phyloP scores from a whole-genome alignment of 805 yeast genomes.

The Peterozyma toletana region DNA sequence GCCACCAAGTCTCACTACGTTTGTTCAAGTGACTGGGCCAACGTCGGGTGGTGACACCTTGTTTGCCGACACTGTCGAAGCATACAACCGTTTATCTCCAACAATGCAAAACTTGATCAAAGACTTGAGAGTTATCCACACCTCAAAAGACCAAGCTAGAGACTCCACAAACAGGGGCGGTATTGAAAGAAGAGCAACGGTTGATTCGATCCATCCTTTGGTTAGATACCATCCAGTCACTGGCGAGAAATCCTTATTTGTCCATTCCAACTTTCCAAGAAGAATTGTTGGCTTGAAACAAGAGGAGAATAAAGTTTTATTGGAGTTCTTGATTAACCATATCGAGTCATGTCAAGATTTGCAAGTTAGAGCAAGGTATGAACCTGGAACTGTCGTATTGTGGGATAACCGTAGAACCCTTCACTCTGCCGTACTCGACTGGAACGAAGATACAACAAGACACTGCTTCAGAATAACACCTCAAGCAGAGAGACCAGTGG shows the following conservation, averaged over 20 bases:
- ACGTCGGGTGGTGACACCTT: constrained; percentile 76
- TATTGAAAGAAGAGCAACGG: constrained; percentile 57
- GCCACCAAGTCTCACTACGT: constrained; percentile 66
- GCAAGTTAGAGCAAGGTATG: constrained; percentile 67
- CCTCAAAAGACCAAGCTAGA: constrained; percentile 63
- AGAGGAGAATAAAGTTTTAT: constrained; percentile 59
- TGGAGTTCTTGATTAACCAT: constrained; percentile 49
- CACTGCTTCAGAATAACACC: constrained; percentile 73
- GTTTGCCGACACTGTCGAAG: constrained; percentile 65
- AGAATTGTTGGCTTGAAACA: constrained; percentile 65
- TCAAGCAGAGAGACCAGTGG: constrained; percentile 60
- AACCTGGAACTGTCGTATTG: constrained; percentile 59
- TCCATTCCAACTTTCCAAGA: constrained; percentile 57
- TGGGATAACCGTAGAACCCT: constrained; percentile 75
- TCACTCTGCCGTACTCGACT: constrained; percentile 67
- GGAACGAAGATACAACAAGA: constrained; percentile 60
- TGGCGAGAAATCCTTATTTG: constrained; percentile 48
- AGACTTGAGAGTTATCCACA: constrained; percentile 62
- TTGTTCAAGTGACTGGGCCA: constrained; percentile 54
- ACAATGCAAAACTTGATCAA: constrained; percentile 49
- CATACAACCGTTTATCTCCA: constrained; percentile 65
- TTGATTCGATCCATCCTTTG: constrained; percentile 60
- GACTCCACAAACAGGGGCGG: constrained; percentile 51
- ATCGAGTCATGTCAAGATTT: constrained; percentile 48
- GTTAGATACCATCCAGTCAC: constrained; percentile 71